phyloP scores from a whole-genome alignment of 768 basidiomycete species.

The Pulveroboletus sp. region DNA sequence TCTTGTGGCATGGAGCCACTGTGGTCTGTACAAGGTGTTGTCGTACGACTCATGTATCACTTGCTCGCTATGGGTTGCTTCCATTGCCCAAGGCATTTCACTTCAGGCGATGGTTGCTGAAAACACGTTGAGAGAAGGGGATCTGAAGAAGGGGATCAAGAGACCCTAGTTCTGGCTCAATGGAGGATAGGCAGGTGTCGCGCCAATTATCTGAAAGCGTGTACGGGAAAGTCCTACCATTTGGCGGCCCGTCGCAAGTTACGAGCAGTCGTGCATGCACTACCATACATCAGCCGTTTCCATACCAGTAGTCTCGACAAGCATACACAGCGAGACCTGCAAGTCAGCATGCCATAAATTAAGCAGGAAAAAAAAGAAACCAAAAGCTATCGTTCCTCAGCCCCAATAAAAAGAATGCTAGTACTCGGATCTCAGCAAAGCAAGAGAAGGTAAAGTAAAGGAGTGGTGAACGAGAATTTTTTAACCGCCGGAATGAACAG shows the following conservation, averaged over 20 bases:
- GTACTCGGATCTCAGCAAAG: background rate
- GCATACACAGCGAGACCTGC: conserved; percentile 9
- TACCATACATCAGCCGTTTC: conserved; percentile 26
- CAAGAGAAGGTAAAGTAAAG: background rate
- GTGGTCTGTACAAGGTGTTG: conserved; percentile 7
- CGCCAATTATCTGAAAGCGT: background rate
- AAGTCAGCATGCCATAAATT: conserved; percentile 22
- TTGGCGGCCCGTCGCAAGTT: conserved; percentile 16
- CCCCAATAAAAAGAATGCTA: conserved; percentile 13
- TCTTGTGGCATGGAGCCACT: conserved; percentile 15
- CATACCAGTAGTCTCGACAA: conserved; percentile 20
- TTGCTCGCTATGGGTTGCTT: conserved; percentile 19
- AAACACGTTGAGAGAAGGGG: conserved; percentile 16
- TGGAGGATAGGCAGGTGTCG: background rate
- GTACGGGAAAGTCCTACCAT: conserved; percentile 3
- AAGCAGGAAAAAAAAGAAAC: background rate
- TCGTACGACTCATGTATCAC: conserved; percentile 18
- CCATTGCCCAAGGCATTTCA: conserved; percentile 19
- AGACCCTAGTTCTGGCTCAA: background rate
- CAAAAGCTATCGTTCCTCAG: conserved; percentile 1
- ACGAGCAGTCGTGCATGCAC: conserved; percentile 13
- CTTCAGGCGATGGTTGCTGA: conserved; percentile 8
- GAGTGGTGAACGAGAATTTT: conserved; percentile 1
- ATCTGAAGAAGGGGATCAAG: background rate
- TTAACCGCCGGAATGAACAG: conserved; percentile 28